Evolutionary conservation across 768 basidiomycete genomes (phyloP).

Genomic region (Suillus occidentalis): DNA sequence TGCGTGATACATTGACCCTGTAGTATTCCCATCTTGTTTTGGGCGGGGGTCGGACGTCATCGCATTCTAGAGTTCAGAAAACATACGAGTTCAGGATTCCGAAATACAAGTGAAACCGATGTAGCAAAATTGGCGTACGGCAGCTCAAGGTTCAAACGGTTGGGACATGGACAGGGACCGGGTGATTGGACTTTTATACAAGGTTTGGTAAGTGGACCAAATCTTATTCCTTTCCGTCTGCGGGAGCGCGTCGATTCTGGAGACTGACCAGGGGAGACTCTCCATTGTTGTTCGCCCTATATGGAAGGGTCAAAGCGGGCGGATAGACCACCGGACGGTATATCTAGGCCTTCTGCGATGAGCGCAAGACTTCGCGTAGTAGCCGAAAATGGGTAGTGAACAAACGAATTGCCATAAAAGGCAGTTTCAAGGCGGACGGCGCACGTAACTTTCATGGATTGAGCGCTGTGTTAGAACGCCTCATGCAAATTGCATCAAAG

Average conservation of each 20-base stretch:
- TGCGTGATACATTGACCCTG: conserved; percentile 28
- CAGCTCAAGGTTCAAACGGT: conserved; percentile 35
- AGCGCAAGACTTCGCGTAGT: conserved; percentile 25
- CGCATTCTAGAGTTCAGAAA: conserved; percentile 30
- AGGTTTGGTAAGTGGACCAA: conserved; percentile 29
- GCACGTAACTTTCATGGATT: conserved; percentile 30
- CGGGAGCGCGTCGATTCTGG: conserved; percentile 22
- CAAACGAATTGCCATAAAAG: conserved; percentile 38
- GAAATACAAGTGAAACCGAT: conserved; percentile 22
- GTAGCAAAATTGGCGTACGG: conserved; percentile 37
- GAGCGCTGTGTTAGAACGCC: conserved; percentile 20
- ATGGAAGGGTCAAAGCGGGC: conserved; percentile 34
- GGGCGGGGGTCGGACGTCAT: conserved; percentile 37
- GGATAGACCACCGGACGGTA: conserved; percentile 30
- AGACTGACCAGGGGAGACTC: conserved; percentile 12
- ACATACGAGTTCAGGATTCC: conserved; percentile 29
- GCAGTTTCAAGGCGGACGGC: conserved; percentile 37
- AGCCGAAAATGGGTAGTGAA: conserved; percentile 34
- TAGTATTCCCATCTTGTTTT: conserved; percentile 33
- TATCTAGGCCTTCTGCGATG: conserved; percentile 34
- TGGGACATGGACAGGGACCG: conserved; percentile 32
- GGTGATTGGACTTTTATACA: conserved; percentile 34
- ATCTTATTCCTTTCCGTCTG: conserved; percentile 32
- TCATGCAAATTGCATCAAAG: conserved; percentile 25
- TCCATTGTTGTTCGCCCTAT: conserved; percentile 33